Percentiles rank a stretch among this genome's conserved stretches.
Evolutionary conservation across 2,329 filamentous ascomycete genomes (phyloP).

Genomic region (Aspergillus sp.): DNA sequence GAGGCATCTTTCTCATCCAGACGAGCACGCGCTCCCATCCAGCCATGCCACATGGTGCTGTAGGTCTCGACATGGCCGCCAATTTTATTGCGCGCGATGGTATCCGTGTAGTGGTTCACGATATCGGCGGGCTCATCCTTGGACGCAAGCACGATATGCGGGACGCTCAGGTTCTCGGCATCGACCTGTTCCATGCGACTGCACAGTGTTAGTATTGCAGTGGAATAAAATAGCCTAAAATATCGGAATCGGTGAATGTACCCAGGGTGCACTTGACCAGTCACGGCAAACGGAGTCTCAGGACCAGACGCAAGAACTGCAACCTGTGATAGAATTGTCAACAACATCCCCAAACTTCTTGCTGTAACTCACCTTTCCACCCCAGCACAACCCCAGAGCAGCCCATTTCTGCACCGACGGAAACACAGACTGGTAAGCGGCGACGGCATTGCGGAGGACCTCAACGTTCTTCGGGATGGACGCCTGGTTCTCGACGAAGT

Average conservation of each 20-base stretch:
- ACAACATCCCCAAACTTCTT: not conserved
- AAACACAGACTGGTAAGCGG: constrained; percentile 52
- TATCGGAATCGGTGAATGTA: no score
- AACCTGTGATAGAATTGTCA: constrained; percentile 2
- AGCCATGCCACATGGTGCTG: constrained; percentile 66
- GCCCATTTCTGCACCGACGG: constrained; percentile 58
- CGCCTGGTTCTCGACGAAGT: constrained; percentile 54
- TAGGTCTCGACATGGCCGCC: constrained; percentile 65
- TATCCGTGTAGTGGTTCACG: constrained; percentile 52
- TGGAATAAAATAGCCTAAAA: no score
- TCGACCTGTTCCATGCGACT: constrained; percentile 54
- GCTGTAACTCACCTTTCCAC: constrained; percentile 59
- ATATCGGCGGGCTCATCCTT: constrained; percentile 59
- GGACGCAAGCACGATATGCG: constrained; percentile 62
- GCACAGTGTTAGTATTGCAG: constrained; percentile 2
- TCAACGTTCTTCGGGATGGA: constrained; percentile 25
- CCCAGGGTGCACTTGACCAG: constrained; percentile 37
- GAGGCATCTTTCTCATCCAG: constrained; percentile 54
- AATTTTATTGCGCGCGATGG: constrained; percentile 47
- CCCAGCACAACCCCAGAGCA: constrained; percentile 68
- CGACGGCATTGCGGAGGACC: constrained; percentile 31
- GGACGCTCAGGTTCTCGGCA: constrained; percentile 58
- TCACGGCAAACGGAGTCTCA: constrained; percentile 52
- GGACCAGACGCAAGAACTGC: constrained; percentile 46
- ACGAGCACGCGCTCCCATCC: constrained; percentile 67